These are phyloP conservation scores for Plenodomus lindquistii DNA, from an alignment of 2,329 filamentous ascomycete genomes.

Conservation along the genomic window DNA sequence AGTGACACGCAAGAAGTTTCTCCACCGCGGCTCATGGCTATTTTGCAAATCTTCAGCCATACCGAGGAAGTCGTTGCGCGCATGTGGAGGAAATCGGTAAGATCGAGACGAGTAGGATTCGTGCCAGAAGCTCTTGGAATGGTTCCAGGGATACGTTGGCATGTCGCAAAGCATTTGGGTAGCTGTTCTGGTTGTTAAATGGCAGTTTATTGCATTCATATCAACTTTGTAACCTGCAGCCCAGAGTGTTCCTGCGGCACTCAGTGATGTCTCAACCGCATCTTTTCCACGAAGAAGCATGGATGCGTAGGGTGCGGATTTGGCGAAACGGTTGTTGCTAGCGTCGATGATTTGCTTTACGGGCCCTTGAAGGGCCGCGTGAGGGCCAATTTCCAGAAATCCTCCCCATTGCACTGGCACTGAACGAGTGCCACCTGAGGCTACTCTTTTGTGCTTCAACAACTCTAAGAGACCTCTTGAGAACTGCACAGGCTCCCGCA, in stretches of 20 bases:
- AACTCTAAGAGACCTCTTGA: not conserved
- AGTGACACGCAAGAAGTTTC: conserved; percentile 10
- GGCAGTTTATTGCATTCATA: not conserved
- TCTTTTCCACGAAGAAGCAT: not conserved
- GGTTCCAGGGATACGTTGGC: conserved; percentile 20
- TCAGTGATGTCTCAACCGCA: not conserved
- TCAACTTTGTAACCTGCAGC: conserved; percentile 3
- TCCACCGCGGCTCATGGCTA: conserved; percentile 9
- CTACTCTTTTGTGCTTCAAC: not conserved
- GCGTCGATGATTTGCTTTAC: conserved; percentile 7
- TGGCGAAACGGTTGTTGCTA: too few species aligned
- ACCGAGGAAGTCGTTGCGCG: too few species aligned
- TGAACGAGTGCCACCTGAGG: too few species aligned
- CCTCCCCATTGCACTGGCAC: not conserved
- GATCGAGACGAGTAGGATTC: too few species aligned
- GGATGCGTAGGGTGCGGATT: not conserved
- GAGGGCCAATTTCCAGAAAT: conserved; percentile 18
- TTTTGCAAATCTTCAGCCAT: too few species aligned
- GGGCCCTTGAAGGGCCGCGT: conserved; percentile 15
- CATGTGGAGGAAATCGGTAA: too few species aligned
- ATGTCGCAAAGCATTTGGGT: conserved; percentile 7
- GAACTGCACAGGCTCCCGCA: conserved; percentile 15
- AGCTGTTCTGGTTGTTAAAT: not conserved
- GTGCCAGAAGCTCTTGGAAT: conserved; percentile 16
- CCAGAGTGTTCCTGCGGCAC: conserved; percentile 12